phyloP scores from a whole-genome alignment of 2,329 filamentous ascomycete genomes.

The Fusarium sp. region DNA sequence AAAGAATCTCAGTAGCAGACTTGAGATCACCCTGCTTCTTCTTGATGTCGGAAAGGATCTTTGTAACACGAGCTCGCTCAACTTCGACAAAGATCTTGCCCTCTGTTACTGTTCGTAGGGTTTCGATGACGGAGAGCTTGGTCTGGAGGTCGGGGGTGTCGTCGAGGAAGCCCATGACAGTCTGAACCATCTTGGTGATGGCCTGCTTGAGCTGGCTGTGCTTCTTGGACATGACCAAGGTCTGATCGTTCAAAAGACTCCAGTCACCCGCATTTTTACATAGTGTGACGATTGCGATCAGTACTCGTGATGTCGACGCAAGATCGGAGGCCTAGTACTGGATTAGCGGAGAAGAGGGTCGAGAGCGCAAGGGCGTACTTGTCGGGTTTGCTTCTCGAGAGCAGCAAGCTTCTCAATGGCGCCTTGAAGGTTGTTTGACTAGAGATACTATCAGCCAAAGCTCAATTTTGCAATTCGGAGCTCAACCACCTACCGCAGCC shows the following conservation, averaged over 20 bases:
- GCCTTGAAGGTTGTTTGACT: constrained; percentile 75
- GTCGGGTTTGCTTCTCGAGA: constrained; percentile 96
- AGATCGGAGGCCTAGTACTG: constrained; percentile 86
- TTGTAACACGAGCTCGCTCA: constrained; percentile 93
- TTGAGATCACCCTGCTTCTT: constrained; percentile 93
- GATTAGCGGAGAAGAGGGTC: constrained; percentile 28
- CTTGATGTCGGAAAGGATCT: constrained; percentile 96
- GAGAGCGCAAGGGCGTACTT: constrained; percentile 66
- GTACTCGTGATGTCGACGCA: constrained; percentile 88
- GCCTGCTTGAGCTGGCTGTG: constrained; percentile 99
- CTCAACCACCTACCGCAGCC: constrained; percentile 75
- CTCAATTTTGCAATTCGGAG: not conserved
- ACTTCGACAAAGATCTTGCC: constrained; percentile 99
- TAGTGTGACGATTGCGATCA: constrained; percentile 90
- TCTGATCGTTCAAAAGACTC: constrained; percentile 95
- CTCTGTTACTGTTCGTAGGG: constrained; percentile 93
- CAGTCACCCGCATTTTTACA: constrained; percentile 94
- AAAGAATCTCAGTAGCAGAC: constrained; percentile 90
- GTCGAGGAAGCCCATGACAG: constrained; percentile 91
- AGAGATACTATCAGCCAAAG: constrained; percentile 53
- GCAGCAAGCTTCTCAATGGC: constrained; percentile 93
- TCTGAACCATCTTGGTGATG: constrained; percentile 98
- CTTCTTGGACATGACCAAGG: constrained; percentile 96
- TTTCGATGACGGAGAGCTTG: constrained; percentile 94
- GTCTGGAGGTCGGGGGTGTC: constrained; percentile 85